These are phyloP conservation scores for Pseudocercospora pini-densiflorae DNA, from an alignment of 2,329 filamentous ascomycete species.

Conservation along the genomic window DNA sequence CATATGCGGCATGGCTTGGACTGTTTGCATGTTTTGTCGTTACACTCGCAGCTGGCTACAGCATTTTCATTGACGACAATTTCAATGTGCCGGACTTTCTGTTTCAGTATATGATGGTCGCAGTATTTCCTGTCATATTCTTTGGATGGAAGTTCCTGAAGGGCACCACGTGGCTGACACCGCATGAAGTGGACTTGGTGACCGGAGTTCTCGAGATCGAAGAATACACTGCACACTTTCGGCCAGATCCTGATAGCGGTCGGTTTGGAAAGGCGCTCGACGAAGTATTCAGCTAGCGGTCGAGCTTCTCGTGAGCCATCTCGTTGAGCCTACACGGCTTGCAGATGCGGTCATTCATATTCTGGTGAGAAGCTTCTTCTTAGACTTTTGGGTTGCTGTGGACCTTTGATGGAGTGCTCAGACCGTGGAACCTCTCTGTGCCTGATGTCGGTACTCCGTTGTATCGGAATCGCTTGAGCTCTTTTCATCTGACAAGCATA, in stretches of 20 bases:
- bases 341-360: too few relatives aligned
- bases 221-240: constrained; percentile 3
- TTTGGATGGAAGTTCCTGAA: background rate
- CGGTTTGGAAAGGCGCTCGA: background rate
- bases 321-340: too few relatives aligned
- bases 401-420: too few relatives aligned
- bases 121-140: background rate
- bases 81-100: constrained; percentile 1
- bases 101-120: background rate
- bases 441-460: too few relatives aligned
- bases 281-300: constrained; percentile 1
- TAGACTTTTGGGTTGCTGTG: too few relatives aligned
- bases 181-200: constrained; percentile 2
- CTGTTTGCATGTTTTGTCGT: background rate
- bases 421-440: too few relatives aligned
- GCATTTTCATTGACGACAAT: constrained; percentile 3
- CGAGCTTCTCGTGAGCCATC: too few relatives aligned
- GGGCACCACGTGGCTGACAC: background rate
- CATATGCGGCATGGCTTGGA: background rate
- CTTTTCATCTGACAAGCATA: too few relatives aligned
- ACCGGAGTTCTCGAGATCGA: constrained; percentile 6
- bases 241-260: background rate
- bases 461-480: too few relatives aligned
- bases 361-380: too few relatives aligned
- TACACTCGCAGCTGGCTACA: background rate